Conservation (phyloP, 768 basidiomycete species). For the Cystofilobasidium ferigula region DNA sequence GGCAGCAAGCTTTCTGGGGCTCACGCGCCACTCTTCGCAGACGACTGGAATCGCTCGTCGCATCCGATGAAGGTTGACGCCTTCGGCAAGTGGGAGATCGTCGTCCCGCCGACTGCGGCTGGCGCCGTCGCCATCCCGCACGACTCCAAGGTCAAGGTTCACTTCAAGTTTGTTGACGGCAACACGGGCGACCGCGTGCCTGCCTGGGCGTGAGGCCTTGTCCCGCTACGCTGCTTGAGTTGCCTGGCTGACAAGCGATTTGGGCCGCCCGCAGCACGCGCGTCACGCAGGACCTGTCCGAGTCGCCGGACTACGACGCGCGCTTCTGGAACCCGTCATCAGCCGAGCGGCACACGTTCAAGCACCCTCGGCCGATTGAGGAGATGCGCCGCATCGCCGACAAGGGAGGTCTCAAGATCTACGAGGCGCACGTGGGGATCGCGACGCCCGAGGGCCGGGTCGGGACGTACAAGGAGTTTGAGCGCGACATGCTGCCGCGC, state of each 20-base stretch:
- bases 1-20: background rate
- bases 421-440: constrained; percentile 97
- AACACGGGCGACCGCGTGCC: constrained; percentile 82
- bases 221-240: background rate
- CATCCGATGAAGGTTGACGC: constrained; percentile 75
- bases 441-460: constrained; percentile 77
- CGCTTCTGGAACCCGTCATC: constrained; percentile 96
- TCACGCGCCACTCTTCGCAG: constrained; percentile 41
- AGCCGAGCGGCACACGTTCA: constrained; percentile 61
- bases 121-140: constrained; percentile 80
- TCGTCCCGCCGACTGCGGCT: constrained; percentile 52
- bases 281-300: constrained; percentile 81
- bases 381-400: constrained; percentile 49
- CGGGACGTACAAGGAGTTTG: constrained; percentile 94
- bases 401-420: constrained; percentile 52
- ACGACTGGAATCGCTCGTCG: constrained; percentile 72
- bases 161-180: constrained; percentile 70
- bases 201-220: constrained; percentile 60
- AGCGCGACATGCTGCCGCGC: constrained; percentile 64
- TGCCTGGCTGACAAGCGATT: no score
- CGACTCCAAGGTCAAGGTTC: constrained; percentile 92
- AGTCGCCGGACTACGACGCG: constrained; percentile 87
- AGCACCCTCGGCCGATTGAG: constrained; percentile 54
- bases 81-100: constrained; percentile 84
- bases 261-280: constrained; percentile 39